Conservation (phyloP, 2,329 filamentous ascomycete species). For the Exophiala phaeomuriformis region DNA sequence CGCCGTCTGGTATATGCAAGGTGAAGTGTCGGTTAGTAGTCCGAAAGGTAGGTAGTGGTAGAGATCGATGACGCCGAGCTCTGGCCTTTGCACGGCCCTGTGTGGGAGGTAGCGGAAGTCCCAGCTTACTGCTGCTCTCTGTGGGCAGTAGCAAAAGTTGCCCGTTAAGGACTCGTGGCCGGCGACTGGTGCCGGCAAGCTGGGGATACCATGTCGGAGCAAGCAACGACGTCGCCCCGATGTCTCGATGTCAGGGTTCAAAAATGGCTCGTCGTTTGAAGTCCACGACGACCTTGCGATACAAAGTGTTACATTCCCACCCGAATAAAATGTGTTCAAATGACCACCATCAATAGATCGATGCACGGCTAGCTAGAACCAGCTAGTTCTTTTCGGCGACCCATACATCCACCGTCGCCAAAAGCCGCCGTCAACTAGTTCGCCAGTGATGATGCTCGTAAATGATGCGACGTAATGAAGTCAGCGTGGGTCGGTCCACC, state of each 20-base stretch:
- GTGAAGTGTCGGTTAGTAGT: background rate
- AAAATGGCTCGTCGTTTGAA: slow-evolving; percentile 4
- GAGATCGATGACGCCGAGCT: slow-evolving; percentile 16
- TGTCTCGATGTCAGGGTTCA: background rate
- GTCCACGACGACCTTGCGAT: slow-evolving; percentile 1
- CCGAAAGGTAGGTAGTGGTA: background rate
- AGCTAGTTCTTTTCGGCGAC: slow-evolving; percentile 16
- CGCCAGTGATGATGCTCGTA: slow-evolving; percentile 6
- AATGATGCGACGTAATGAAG: slow-evolving; percentile 23
- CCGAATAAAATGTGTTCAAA: slow-evolving; percentile 11
- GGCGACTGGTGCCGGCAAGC: slow-evolving; percentile 13
- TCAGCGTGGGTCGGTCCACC: slow-evolving; percentile 14
- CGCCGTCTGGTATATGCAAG: slow-evolving; percentile 7
- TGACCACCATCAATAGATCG: slow-evolving; percentile 9
- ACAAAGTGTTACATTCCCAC: slow-evolving; percentile 8
- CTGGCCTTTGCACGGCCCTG: slow-evolving; percentile 1
- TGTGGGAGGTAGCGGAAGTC: slow-evolving; percentile 1
- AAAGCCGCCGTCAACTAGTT: slow-evolving; percentile 11
- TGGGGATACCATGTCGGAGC: slow-evolving; percentile 21
- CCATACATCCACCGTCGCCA: slow-evolving; percentile 12
- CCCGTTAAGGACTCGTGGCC: background rate
- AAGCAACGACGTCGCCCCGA: slow-evolving; percentile 13
- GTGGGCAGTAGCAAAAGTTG: background rate
- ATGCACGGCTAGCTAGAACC: slow-evolving; percentile 12
- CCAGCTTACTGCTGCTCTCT: slow-evolving; percentile 1